Evolutionary conservation across 345 rosid species (phyloP).

Genomic region (Garcia nutans): DNA sequence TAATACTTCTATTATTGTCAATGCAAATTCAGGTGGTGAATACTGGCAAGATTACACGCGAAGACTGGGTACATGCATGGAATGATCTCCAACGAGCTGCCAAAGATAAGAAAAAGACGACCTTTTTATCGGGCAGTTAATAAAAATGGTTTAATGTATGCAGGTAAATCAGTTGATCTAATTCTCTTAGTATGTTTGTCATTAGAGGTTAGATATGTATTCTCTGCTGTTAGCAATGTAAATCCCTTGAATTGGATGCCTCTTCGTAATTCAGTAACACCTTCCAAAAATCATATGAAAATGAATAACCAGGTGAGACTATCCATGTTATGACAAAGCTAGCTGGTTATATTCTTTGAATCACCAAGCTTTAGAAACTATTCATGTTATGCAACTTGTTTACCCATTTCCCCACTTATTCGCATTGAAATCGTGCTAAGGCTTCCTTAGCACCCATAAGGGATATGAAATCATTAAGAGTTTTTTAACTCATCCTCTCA

Average conservation of each 20-base stretch:
- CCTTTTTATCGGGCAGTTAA: conserved; percentile 80
- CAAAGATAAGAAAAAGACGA: conserved; percentile 49
- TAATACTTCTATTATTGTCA: conserved; percentile 3
- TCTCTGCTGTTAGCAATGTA: too few species aligned
- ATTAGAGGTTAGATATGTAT: too few species aligned
- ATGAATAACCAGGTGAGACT: not conserved
- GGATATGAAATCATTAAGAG: too few species aligned
- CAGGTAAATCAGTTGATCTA: conserved; percentile 50
- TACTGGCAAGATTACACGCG: conserved; percentile 58
- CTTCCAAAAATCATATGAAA: too few species aligned
- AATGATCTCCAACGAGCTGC: conserved; percentile 68
- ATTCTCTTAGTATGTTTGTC: not conserved
- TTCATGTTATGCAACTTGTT: not conserved
- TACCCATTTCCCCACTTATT: not conserved
- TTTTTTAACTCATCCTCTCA: too few species aligned
- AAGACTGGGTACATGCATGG: conserved; percentile 73
- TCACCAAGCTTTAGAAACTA: not conserved
- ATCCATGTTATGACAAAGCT: not conserved
- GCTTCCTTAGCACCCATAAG: too few species aligned
- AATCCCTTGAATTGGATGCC: too few species aligned
- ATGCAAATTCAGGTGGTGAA: conserved; percentile 55
- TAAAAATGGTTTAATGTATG: conserved; percentile 79
- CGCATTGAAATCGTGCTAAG: not conserved
- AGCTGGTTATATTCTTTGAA: not conserved
- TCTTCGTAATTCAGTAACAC: too few species aligned